These are phyloP conservation scores for Garcia nutans DNA, from an alignment of 345 rosid genomes.

Conservation along the genomic window DNA sequence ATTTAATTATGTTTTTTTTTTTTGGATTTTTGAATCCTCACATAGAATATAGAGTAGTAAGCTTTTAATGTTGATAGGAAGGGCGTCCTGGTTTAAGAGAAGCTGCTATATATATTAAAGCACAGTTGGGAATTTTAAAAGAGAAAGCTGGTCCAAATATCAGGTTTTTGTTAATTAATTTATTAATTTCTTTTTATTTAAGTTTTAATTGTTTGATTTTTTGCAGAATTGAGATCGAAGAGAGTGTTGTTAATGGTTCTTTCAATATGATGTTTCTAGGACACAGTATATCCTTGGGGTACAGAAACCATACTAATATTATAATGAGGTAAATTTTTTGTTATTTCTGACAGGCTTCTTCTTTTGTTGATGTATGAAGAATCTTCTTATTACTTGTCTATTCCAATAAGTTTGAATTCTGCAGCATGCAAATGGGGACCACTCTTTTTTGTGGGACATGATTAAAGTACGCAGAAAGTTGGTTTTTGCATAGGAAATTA, in stretches of 20 bases:
- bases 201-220: background rate
- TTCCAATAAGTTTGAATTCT: background rate
- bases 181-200: background rate
- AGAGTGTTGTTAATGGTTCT: conserved; percentile 71
- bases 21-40: too few species aligned
- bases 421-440: conserved; percentile 14
- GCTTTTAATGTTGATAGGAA: conserved; percentile 45
- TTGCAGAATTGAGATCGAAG: conserved; percentile 82
- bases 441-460: background rate
- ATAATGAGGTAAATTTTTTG: conserved; percentile 58
- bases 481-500: too few species aligned
- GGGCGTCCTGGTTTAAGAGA: conserved; percentile 80
- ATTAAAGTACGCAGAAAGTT: background rate
- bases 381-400: background rate
- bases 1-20: background rate
- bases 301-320: conserved; percentile 88
- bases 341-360: background rate
- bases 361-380: background rate
- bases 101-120: conserved; percentile 78
- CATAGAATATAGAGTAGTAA: background rate
- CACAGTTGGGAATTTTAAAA: conserved; percentile 62
- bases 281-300: conserved; percentile 74
- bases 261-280: conserved; percentile 92
- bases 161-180: conserved; percentile 40
- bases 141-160: conserved; percentile 72